Evolutionary conservation across 257 asterid genomes (phyloP).

Genomic region (Ligustrum vulgare): DNA sequence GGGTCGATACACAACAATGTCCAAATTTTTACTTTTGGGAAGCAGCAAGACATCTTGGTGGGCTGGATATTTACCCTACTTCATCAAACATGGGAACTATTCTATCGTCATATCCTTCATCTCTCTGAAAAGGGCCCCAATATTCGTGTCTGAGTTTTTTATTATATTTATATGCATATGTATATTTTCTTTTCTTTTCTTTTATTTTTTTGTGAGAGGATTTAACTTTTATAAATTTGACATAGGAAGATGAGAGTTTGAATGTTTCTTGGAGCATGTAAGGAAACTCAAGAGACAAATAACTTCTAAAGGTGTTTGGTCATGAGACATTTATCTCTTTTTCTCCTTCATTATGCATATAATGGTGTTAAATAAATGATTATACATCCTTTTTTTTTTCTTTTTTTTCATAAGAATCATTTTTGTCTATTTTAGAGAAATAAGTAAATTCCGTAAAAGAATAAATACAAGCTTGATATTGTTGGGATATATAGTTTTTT

Average conservation of each 20-base stretch:
- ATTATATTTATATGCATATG: too few relatives aligned
- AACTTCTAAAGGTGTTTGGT: not conserved
- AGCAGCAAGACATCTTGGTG: conserved; percentile 48
- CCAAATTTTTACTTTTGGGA: conserved; percentile 73
- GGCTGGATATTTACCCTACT: conserved; percentile 40
- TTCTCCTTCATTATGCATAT: not conserved
- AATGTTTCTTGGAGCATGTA: conserved; percentile 29
- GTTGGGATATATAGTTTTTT: too few relatives aligned
- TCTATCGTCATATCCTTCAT: not conserved
- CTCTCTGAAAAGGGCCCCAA: too few relatives aligned
- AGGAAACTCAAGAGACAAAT: conserved; percentile 22
- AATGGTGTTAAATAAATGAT: not conserved
- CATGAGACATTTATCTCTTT: not conserved
- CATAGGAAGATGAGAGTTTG: conserved; percentile 10
- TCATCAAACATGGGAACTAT: conserved; percentile 43
- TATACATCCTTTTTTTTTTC: too few relatives aligned
- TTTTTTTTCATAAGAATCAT: too few relatives aligned
- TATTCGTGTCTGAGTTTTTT: too few relatives aligned
- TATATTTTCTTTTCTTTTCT: too few relatives aligned
- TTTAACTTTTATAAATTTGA: conserved; percentile 26
- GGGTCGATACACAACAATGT: conserved; percentile 63
- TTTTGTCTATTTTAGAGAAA: too few relatives aligned
- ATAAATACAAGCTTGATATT: too few relatives aligned
- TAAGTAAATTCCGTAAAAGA: too few relatives aligned
- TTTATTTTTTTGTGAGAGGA: conserved; percentile 23